Evolutionary conservation across 306 rosid genomes (phyloP).

Genomic region (Gillenia trifoliata): DNA sequence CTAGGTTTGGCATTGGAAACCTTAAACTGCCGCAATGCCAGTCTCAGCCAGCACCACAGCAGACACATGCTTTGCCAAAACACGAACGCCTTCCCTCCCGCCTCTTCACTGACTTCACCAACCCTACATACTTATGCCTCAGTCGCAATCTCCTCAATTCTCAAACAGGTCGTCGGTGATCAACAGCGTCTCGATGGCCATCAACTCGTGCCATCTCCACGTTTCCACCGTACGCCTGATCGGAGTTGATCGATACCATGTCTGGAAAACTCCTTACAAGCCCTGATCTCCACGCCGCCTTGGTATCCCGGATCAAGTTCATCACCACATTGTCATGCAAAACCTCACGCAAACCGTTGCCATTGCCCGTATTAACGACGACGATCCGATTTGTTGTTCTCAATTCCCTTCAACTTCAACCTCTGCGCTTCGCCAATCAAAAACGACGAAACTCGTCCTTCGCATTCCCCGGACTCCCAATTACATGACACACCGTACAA

Average conservation of each 20-base stretch:
- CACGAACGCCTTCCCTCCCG: not conserved
- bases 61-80: not conserved
- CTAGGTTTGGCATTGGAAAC: not conserved
- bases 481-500: not conserved
- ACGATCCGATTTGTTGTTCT: slow-evolving; percentile 2
- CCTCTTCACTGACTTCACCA: not conserved
- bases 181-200: not conserved
- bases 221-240: not conserved
- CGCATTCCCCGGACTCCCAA: not conserved
- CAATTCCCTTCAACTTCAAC: not conserved
- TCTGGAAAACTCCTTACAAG: slow-evolving; percentile 1
- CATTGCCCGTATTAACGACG: not conserved
- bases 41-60: not conserved
- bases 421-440: not conserved
- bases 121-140: not conserved
- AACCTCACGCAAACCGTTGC: not conserved
- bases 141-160: not conserved
- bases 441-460: slow-evolving; percentile 2
- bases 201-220: not conserved
- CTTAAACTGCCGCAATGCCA: not conserved
- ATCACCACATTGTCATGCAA: not conserved
- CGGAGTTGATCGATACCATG: not conserved
- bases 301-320: slow-evolving; percentile 7
- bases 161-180: not conserved
- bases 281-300: slow-evolving; percentile 4